These are phyloP conservation scores for Stramenopiles sp. DNA, from an alignment of 352 stramenopile species.

Conservation along the genomic window DNA sequence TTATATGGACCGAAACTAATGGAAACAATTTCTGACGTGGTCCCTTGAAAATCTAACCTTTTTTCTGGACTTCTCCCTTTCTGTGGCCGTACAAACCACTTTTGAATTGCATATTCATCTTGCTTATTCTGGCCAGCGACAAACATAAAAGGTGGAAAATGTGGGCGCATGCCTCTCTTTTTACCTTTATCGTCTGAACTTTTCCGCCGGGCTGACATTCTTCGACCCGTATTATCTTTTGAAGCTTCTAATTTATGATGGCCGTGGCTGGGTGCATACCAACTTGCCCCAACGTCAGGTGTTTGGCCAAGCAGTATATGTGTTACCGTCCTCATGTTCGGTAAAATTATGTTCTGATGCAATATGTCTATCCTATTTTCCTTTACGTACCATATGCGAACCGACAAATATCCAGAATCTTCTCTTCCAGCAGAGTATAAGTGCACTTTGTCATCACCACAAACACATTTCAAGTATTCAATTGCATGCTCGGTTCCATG, in stretches of 20 bases:
- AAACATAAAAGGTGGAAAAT: conserved; percentile 12
- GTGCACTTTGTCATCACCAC: not conserved
- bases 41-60: not conserved
- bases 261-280: conserved; percentile 4
- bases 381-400: not conserved
- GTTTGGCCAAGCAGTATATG: not conserved
- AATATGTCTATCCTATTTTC: conserved; percentile 5
- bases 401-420: not conserved
- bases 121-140: conserved; percentile 1
- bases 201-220: not conserved
- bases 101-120: not conserved
- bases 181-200: not conserved
- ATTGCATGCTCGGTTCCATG: not conserved
- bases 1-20: conserved; percentile 7
- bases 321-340: not conserved
- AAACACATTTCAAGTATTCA: not conserved
- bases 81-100: conserved; percentile 6
- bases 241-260: conserved; percentile 11
- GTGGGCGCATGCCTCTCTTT: not conserved
- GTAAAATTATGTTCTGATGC: not conserved
- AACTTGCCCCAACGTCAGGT: not conserved
- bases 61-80: conserved; percentile 3
- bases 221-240: not conserved
- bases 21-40: not conserved
- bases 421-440: conserved; percentile 1